Percentiles rank a stretch among this genome's conserved stretches.
These are phyloP conservation scores for Nakazawaea laoshanensis DNA, from an alignment of 805 yeast genomes.

Conservation along the genomic window DNA sequence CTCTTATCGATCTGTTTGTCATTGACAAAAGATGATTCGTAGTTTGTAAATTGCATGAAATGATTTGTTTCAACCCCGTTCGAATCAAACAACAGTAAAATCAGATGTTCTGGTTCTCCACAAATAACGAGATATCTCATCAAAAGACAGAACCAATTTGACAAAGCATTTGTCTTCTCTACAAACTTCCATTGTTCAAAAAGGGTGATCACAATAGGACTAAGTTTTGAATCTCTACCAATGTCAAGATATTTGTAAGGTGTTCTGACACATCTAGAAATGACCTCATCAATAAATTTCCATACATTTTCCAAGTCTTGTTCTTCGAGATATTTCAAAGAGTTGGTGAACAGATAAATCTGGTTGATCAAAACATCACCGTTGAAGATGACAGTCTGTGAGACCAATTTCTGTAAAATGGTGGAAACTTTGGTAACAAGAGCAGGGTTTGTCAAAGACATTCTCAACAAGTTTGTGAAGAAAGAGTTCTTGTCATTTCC, in stretches of 20 bases:
- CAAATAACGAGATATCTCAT: slow-evolving; percentile 36
- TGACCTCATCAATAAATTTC: slow-evolving; percentile 65
- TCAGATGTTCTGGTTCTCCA: slow-evolving; percentile 45
- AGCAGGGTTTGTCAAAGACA: slow-evolving; percentile 22
- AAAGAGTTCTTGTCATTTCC: slow-evolving; percentile 41
- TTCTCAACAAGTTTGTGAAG: slow-evolving; percentile 56
- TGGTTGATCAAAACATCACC: slow-evolving; percentile 44
- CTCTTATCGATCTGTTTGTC: slow-evolving; percentile 2
- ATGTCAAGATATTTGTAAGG: slow-evolving; percentile 83
- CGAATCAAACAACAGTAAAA: slow-evolving; percentile 12
- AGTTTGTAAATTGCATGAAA: slow-evolving; percentile 5
- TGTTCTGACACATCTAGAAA: slow-evolving; percentile 58
- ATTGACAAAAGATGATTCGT: slow-evolving; percentile 5
- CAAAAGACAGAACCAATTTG: slow-evolving; percentile 44
- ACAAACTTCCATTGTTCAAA: slow-evolving; percentile 66
- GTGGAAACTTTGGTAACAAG: slow-evolving; percentile 21
- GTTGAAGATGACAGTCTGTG: slow-evolving; percentile 48
- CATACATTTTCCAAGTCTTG: slow-evolving; percentile 32
- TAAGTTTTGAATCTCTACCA: slow-evolving; percentile 26
- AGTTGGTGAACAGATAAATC: slow-evolving; percentile 40
- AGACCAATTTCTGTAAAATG: slow-evolving; percentile 38
- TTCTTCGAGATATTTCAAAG: slow-evolving; percentile 26
- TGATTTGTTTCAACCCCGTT: slow-evolving; percentile 4
- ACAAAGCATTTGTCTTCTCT: slow-evolving; percentile 19
- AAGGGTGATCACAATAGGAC: slow-evolving; percentile 50